Percentiles rank a stretch among this genome's conserved stretches.
Conservation (phyloP, 148 eudicot species). For the Polygonum aviculare region DNA sequence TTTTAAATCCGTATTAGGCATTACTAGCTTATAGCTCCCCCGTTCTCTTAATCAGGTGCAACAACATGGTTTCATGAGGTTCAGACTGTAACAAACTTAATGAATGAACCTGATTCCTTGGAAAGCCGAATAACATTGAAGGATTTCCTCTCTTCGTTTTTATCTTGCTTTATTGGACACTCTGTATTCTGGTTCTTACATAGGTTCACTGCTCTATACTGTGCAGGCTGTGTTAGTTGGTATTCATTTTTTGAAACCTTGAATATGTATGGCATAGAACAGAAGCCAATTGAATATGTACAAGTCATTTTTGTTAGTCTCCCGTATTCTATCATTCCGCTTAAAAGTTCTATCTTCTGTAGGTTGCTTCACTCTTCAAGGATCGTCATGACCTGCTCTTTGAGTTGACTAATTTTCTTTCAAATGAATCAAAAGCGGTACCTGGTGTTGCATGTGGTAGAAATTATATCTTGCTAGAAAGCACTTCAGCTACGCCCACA, state of each 20-base stretch:
- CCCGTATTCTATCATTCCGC: background rate
- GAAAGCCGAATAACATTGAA: conserved; percentile 46
- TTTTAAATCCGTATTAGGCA: background rate
- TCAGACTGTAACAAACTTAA: conserved; percentile 61
- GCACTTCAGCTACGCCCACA: conserved; percentile 22
- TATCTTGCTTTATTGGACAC: background rate
- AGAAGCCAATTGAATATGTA: conserved; percentile 44
- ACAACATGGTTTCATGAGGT: conserved; percentile 89
- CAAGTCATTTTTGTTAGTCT: conserved; percentile 32
- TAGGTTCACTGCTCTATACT: background rate
- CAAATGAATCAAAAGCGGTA: conserved; percentile 4
- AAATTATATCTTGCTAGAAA: conserved; percentile 22
- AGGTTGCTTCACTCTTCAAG: conserved; percentile 52
- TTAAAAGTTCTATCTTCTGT: background rate
- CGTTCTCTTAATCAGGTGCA: conserved; percentile 44
- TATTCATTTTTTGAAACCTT: conserved; percentile 59
- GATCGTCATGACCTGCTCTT: conserved; percentile 47
- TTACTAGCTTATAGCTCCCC: conserved; percentile 8
- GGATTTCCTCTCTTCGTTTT: background rate
- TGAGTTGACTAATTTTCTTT: conserved; percentile 48
- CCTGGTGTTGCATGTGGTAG: conserved; percentile 22
- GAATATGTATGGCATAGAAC: conserved; percentile 47
- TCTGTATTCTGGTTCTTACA: background rate
- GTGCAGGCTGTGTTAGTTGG: conserved; percentile 62
- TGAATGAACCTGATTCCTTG: conserved; percentile 62